Evolutionary conservation across 495 filamentous ascomycete genomes (phyloP), one percentile per base, ranked within the genome.

Genomic region (Coniosporium apollinis): DNA sequence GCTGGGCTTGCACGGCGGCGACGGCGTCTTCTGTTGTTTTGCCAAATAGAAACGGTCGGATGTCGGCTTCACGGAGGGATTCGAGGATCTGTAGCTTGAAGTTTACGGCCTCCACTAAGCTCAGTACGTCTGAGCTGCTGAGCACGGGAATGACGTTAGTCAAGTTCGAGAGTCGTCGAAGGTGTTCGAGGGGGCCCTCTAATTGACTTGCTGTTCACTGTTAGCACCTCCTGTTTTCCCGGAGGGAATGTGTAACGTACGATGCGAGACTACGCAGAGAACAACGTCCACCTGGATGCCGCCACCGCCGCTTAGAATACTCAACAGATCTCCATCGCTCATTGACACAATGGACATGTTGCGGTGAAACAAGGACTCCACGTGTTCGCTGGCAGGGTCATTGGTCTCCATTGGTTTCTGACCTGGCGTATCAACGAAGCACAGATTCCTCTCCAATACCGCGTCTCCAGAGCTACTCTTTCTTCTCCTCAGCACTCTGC

Each of bases 371-470:
- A 89, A 78, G 19, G 68, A 65, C 43, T 82, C 72, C 17, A 93
- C 69, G 51, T 93, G 94, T 39, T 76, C 56, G 11, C 78, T 50
- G 14, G 91, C 72, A 11, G 66, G 61, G 24, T 79, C 71, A 22
- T 79, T 80, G 29, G 74, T 72, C 33, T 73, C 74, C 37, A 73
- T 59, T 8, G 24, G 24, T 8, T 7, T 26, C 8, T 74, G 80
- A n/a, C 79, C 73, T 17, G 78, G 75, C 7, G 84, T 92, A 61
- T 97, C 89, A 36, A 94, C 77, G 52, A 97, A 97, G 51, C 85
- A 94, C 7, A 97, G 47, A 57, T 97, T 97, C 20, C 89, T 67
- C 49, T 97, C 89, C 36, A 97, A 62, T 25, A 94, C 74, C 21
- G 73, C 66, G 38, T 89, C 89, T 6, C 76, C 80, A n/a, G n/a